Percentiles rank a stretch among this genome's conserved stretches.
These are phyloP conservation scores for Mortierella sp. DNA, from an alignment of 371 early-diverging fungal species.

Conservation along the genomic window DNA sequence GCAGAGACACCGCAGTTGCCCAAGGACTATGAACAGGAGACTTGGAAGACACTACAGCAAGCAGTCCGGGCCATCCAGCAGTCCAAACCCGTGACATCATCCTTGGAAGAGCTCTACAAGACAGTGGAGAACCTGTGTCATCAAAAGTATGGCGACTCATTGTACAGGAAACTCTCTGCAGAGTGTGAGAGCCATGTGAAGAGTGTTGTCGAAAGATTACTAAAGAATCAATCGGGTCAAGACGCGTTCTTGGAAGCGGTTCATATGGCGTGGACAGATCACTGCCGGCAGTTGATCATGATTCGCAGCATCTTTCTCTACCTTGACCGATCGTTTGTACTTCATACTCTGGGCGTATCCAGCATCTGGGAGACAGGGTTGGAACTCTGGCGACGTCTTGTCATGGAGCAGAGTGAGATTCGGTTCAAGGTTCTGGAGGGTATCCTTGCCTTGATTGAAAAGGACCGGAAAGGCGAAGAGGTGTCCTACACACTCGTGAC, in stretches of 20 bases:
- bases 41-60: slow-evolving; percentile 71
- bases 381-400: slow-evolving; percentile 72
- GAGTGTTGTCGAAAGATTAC: slow-evolving; percentile 26
- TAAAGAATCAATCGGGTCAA: slow-evolving; percentile 50
- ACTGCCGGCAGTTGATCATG: slow-evolving; percentile 75
- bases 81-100: slow-evolving; percentile 67
- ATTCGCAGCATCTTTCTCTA: slow-evolving; percentile 90
- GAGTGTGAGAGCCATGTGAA: slow-evolving; percentile 66
- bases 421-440: slow-evolving; percentile 63
- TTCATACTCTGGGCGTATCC: slow-evolving; percentile 72
- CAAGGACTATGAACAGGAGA: slow-evolving; percentile 69
- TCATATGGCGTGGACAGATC: slow-evolving; percentile 69
- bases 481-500: slow-evolving; percentile 68
- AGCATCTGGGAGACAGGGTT: slow-evolving; percentile 88
- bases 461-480: slow-evolving; percentile 68
- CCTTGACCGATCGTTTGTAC: slow-evolving; percentile 89
- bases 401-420: slow-evolving; percentile 62
- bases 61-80: slow-evolving; percentile 83
- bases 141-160: slow-evolving; percentile 71
- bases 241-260: slow-evolving; percentile 64
- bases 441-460: slow-evolving; percentile 63
- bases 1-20: slow-evolving; percentile 75
- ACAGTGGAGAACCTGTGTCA: slow-evolving; percentile 84
- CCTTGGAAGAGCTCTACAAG: slow-evolving; percentile 89
- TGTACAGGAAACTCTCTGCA: slow-evolving; percentile 69